A percentile compares a stretch with the other conserved stretches of the same genome.
Conservation (phyloP, 306 rosid genomes). For the Medicago lupulina region DNA sequence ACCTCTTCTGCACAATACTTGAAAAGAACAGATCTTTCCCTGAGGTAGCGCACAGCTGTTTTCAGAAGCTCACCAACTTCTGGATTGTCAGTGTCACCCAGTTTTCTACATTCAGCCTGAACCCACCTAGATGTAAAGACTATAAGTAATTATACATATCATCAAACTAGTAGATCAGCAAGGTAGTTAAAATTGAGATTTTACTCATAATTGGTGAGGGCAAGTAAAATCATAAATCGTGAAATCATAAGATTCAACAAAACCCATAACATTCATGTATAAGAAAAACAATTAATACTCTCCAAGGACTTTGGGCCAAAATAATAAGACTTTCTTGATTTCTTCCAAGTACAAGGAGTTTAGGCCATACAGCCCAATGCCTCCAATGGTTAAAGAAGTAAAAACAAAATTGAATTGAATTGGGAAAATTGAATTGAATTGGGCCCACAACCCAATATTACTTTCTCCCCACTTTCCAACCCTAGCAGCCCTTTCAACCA, state of each 20-base stretch:
- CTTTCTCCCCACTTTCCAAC: neutral
- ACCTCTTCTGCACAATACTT: constrained; percentile 99
- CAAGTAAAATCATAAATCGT: neutral
- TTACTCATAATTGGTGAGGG: neutral
- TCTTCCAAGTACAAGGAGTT: neutral
- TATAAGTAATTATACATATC: constrained; percentile 41
- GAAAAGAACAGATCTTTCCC: constrained; percentile 93
- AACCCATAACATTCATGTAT: neutral
- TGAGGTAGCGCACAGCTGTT: constrained; percentile 90
- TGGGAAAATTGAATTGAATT: neutral
- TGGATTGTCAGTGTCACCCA: constrained; percentile 92
- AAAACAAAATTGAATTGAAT: neutral
- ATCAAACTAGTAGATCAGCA: constrained; percentile 26
- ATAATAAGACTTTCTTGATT: neutral
- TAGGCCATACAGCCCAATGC: neutral
- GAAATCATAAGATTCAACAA: neutral
- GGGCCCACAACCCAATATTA: neutral
- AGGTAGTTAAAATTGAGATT: neutral
- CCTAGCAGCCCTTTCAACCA: neutral
- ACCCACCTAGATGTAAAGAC: constrained; percentile 79
- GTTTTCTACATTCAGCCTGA: constrained; percentile 90
- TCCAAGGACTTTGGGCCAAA: neutral
- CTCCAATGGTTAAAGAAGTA: neutral
- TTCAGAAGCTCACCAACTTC: constrained; percentile 88
- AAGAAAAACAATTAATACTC: neutral